Percentiles rank a stretch among this genome's conserved stretches.
phyloP scores from a whole-genome alignment of 2,329 filamentous ascomycete species.

The Sclerotinia trifoliorum region DNA sequence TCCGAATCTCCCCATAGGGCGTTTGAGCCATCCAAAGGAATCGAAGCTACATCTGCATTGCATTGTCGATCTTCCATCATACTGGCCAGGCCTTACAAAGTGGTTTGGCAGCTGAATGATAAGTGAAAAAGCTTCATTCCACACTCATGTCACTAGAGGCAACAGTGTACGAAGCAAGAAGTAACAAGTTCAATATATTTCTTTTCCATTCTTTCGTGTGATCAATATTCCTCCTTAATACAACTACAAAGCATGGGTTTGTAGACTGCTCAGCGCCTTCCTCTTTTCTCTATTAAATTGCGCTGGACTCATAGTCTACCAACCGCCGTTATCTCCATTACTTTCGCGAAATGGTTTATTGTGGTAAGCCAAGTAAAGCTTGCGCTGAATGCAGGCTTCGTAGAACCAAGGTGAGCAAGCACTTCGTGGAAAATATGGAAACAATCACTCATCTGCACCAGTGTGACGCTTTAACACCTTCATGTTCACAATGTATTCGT shows the following conservation, averaged over 20 bases:
- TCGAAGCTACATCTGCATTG: background rate
- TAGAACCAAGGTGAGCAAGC: slow-evolving; percentile 42
- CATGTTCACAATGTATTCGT: slow-evolving; percentile 56
- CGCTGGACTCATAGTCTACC: background rate
- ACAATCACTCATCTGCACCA: slow-evolving; percentile 34
- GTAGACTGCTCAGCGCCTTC: background rate
- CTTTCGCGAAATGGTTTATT: slow-evolving; percentile 31
- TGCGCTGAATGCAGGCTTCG: slow-evolving; percentile 45
- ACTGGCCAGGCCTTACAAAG: background rate
- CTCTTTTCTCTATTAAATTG: background rate
- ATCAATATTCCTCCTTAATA: too few relatives aligned
- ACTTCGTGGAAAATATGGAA: background rate
- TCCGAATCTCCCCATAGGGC: background rate
- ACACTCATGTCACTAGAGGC: background rate
- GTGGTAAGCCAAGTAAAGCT: slow-evolving; percentile 44
- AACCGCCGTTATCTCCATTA: background rate
- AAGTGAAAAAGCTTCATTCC: background rate
- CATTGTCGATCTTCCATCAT: background rate
- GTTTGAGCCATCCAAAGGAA: background rate
- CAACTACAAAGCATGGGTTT: background rate
- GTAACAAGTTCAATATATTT: background rate
- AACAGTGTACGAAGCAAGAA: background rate
- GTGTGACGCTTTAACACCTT: slow-evolving; percentile 54
- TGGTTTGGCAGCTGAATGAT: background rate
- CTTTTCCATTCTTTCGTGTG: background rate